Base-by-base conservation (phyloP, 1,139 yeast species). In the Pichia sp. region DNA sequence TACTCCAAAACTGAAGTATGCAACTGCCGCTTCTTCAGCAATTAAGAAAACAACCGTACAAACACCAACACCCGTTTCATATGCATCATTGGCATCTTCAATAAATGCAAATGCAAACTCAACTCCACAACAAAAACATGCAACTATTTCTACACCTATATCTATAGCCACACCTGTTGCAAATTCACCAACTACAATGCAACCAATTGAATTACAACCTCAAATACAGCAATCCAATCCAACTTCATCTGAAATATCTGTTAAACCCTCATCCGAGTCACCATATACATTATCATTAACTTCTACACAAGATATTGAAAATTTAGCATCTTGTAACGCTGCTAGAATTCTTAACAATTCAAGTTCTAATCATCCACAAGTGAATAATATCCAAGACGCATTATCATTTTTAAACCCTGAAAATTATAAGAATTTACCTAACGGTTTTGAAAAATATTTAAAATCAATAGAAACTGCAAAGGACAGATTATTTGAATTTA, bases 361-460 rank as follows among this genome's bases (percentile, higher is more conserved):
- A 3, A 25, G n/a, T 10, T 19, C 40, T 6, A 44, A 41, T 4
- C 33, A 31, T 41, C 40, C 39, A 19, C 39, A 38, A 26, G 16
- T 41, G 11, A 15, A 18, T n/a, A 36, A 41, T 29, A 41, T 44
- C 16, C 38, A 44, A 29, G 38, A 36, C n/a, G 30, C 38, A n/a
- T 21, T 51, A 14, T 43, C 53, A 20, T 53, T 55, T 30, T 19
- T 49, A 34, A 51, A 50, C 38, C 11, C 47, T 3, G 41, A 54
- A 5, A 48, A 46, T 35, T 51, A 45, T 34, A 49, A 53, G 8
- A 56, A 57, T 18, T 61, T 71, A 30, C 78, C 80, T 1, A 70
- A 70, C 1, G 77, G 78, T 2, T 60, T 74, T 33, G 69, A 68
- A 38, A 72, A 68, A 38, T 61, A 76, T 31, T 60, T 72, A 13